phyloP scores from a whole-genome alignment of 352 stramenopile species.

The Globisporangium rhizosaccharum region DNA sequence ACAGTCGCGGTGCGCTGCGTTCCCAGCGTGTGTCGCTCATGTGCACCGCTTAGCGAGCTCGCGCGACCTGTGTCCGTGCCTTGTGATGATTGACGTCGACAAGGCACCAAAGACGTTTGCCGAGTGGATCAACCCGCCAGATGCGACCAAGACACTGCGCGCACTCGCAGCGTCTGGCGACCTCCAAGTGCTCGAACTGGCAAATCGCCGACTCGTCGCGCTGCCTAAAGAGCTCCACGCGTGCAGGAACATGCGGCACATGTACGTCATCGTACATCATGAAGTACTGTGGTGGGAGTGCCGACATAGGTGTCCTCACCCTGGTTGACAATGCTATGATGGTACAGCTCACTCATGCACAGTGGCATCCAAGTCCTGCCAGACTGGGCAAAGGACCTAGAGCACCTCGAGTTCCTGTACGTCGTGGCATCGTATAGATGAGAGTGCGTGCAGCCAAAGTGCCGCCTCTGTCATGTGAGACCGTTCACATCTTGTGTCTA shows the following conservation, averaged over 20 bases:
- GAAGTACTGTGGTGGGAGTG: no score
- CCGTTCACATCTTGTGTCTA: not conserved
- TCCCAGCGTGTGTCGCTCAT: constrained; percentile 22
- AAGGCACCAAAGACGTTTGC: constrained; percentile 24
- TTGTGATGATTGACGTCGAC: constrained; percentile 27
- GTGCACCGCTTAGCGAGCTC: constrained; percentile 14
- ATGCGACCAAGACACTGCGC: constrained; percentile 19
- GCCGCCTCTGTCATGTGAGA: not conserved
- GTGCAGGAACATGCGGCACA: constrained; percentile 26
- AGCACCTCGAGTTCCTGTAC: constrained; percentile 34
- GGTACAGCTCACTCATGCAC: constrained; percentile 21
- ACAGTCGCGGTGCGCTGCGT: constrained; percentile 4
- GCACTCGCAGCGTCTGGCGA: constrained; percentile 20
- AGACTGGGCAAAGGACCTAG: constrained; percentile 25
- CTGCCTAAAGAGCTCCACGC: constrained; percentile 20
- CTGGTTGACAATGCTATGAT: not conserved
- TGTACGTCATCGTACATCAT: constrained; percentile 18
- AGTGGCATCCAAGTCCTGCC: constrained; percentile 18
- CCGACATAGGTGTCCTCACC: no score
- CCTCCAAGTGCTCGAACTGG: constrained; percentile 26
- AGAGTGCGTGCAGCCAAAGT: no score
- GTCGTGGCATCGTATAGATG: not conserved
- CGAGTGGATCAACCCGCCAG: constrained; percentile 23
- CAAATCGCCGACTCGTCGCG: constrained; percentile 20
- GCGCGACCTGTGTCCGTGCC: constrained; percentile 20